Conservation (phyloP, 2,329 filamentous ascomycete genomes). For the Colletotrichum godetiae region DNA sequence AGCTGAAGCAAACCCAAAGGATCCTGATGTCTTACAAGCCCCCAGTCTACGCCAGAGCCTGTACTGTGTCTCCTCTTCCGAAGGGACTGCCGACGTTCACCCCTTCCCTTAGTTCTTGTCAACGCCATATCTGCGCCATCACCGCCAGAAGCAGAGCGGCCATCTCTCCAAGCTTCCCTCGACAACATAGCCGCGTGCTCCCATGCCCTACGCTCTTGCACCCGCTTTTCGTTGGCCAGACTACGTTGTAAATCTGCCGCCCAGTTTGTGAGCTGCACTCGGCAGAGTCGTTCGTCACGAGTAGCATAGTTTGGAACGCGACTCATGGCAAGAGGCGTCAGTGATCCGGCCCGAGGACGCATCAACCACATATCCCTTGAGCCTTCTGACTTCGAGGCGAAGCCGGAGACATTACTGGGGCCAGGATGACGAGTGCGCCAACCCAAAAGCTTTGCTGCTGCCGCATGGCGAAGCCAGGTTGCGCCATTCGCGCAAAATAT, state of each 20-base stretch:
- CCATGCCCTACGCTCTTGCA: constrained; percentile 72
- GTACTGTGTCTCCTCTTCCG: constrained; percentile 38
- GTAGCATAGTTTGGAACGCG: constrained; percentile 39
- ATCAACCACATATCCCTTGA: constrained; percentile 56
- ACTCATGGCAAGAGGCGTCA: not conserved
- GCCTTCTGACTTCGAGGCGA: not conserved
- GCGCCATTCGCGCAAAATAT: constrained; percentile 84
- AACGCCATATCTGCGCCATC: constrained; percentile 10
- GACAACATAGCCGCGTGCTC: constrained; percentile 77
- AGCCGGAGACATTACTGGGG: constrained; percentile 22
- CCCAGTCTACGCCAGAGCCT: constrained; percentile 31
- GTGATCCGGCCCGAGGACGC: constrained; percentile 40
- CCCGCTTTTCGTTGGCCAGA: constrained; percentile 76
- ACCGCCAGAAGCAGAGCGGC: not conserved
- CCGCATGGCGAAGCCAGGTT: constrained; percentile 83
- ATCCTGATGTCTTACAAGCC: constrained; percentile 70
- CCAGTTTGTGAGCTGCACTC: constrained; percentile 82
- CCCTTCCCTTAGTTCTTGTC: not conserved
- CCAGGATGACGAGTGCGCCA: constrained; percentile 63
- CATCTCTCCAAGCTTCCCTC: constrained; percentile 67
- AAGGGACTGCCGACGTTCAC: not conserved
- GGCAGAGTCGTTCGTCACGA: constrained; percentile 48
- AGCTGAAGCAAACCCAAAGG: constrained; percentile 82
- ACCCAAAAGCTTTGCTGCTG: constrained; percentile 82
- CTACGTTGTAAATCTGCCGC: constrained; percentile 83